Percentiles rank a stretch among this genome's conserved stretches.
These are phyloP conservation scores for Coleophoma eucalyptorum DNA, from an alignment of 2,329 filamentous ascomycete species.

Conservation along the genomic window DNA sequence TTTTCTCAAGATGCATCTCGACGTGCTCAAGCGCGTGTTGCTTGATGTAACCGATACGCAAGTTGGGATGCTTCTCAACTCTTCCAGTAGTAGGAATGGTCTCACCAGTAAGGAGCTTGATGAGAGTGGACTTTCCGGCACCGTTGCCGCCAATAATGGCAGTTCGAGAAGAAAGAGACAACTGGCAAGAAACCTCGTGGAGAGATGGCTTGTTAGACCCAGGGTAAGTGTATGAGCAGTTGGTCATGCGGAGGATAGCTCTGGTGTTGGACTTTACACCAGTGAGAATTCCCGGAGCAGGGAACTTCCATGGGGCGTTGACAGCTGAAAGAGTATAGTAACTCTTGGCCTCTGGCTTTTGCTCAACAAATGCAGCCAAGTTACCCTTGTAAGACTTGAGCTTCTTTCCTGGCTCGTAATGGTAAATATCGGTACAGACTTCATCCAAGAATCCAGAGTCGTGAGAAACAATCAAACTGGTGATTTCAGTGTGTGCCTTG, in stretches of 20 bases:
- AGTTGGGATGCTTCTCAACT: constrained; percentile 97
- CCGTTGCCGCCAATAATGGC: constrained; percentile 97
- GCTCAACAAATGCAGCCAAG: constrained; percentile 77
- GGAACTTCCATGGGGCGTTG: constrained; percentile 96
- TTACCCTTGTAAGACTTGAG: constrained; percentile 83
- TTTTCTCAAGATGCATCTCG: constrained; percentile 99
- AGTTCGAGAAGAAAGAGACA: constrained; percentile 85
- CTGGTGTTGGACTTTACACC: constrained; percentile 95
- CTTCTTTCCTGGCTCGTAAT: constrained; percentile 96
- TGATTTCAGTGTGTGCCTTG: constrained; percentile 93
- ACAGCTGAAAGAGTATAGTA: constrained; percentile 95
- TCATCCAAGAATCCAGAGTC: constrained; percentile 97
- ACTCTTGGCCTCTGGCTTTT: constrained; percentile 91
- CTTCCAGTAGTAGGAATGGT: constrained; percentile 77
- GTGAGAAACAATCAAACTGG: constrained; percentile 96
- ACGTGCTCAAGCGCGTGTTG: constrained; percentile 99
- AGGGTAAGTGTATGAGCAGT: constrained; percentile 93
- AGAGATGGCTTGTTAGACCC: constrained; percentile 84
- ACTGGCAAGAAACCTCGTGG: constrained; percentile 77
- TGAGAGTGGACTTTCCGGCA: constrained; percentile 96
- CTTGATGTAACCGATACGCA: constrained; percentile 99
- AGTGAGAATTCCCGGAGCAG: constrained; percentile 85
- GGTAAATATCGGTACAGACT: constrained; percentile 97
- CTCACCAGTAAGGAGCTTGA: constrained; percentile 95
- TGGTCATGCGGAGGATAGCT: constrained; percentile 91